phyloP scores from a whole-genome alignment of 495 filamentous ascomycete species.

The Apodospora peruviana region DNA sequence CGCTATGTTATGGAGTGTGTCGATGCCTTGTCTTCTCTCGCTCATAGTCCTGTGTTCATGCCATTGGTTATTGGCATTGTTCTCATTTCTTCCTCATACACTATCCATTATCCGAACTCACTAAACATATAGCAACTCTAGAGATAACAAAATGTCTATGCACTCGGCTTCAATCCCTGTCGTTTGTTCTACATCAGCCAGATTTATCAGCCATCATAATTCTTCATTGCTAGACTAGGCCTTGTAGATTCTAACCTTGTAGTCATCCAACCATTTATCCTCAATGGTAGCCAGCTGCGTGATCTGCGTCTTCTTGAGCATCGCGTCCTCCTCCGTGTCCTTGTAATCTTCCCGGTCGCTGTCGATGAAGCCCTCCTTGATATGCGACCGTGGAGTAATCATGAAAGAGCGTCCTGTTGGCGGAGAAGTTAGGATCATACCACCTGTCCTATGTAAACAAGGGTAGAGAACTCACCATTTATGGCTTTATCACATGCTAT shows the following conservation, averaged over 20 bases:
- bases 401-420: conserved; percentile 13
- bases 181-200: neutral
- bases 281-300: conserved; percentile 12
- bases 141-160: too few relatives aligned
- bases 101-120: too few relatives aligned
- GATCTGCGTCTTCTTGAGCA: conserved; percentile 7
- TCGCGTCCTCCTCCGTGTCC: conserved; percentile 9
- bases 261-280: conserved; percentile 16
- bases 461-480: conserved; percentile 27
- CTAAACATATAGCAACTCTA: too few relatives aligned
- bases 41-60: too few relatives aligned
- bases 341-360: conserved; percentile 11
- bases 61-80: too few relatives aligned
- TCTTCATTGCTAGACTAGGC: neutral
- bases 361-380: conserved; percentile 16
- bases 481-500: conserved; percentile 27
- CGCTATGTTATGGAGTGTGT: too few relatives aligned
- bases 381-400: conserved; percentile 7
- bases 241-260: conserved; percentile 16
- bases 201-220: neutral
- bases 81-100: too few relatives aligned
- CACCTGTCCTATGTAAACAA: neutral
- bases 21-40: too few relatives aligned
- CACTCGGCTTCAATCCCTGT: neutral
- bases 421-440: neutral